A percentile compares a stretch with the other conserved stretches of the same genome.
phyloP scores from a whole-genome alignment of 2,329 filamentous ascomycete species.

The Botrytis squamosa region DNA sequence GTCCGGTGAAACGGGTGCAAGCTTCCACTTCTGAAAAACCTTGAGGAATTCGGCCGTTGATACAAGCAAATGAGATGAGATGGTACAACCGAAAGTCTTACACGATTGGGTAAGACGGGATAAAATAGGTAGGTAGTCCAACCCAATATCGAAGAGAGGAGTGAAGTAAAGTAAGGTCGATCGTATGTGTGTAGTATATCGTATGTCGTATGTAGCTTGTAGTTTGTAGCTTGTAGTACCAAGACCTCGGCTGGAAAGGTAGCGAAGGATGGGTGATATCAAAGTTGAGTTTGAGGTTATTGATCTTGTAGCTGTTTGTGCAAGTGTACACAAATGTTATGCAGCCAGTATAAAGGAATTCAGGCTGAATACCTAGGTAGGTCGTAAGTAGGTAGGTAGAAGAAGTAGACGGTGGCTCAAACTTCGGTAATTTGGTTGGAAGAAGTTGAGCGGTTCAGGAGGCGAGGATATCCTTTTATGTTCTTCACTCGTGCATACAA shows the following conservation, averaged over 20 bases:
- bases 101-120: constrained; percentile 13
- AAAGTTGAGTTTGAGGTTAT: neutral
- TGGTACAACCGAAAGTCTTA: constrained; percentile 12
- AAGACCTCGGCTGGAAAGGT: constrained; percentile 2
- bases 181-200: neutral
- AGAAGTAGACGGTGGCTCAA: constrained; percentile 9
- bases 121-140: neutral
- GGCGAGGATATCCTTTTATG: constrained; percentile 24
- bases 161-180: neutral
- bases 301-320: neutral
- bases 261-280: neutral
- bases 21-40: constrained; percentile 11
- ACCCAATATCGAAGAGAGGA: neutral
- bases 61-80: constrained; percentile 15
- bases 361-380: neutral
- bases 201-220: neutral
- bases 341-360: neutral
- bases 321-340: constrained; percentile 14
- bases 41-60: constrained; percentile 1
- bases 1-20: constrained; percentile 19
- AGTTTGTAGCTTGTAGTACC: neutral
- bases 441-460: constrained; percentile 18
- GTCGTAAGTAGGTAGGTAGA: neutral
- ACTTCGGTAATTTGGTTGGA: neutral
- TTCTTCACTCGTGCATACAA: constrained; percentile 19